phyloP scores from a whole-genome alignment of 352 stramenopile species.

The Globisporangium yorkense region DNA sequence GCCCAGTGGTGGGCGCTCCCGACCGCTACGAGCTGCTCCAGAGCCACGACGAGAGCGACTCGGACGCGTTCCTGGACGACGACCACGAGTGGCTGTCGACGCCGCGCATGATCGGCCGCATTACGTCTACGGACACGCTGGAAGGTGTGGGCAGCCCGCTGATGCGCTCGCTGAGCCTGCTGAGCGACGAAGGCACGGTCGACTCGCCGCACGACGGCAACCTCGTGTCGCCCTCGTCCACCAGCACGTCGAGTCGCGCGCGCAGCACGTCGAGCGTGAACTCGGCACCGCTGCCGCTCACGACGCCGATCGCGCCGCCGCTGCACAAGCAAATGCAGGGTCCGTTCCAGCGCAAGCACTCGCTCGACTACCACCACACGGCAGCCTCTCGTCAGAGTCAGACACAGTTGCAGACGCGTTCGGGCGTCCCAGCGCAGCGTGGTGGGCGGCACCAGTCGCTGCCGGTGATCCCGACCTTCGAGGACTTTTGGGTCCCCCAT shows the following conservation, averaged over 20 bases:
- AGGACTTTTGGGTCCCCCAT: constrained; percentile 10
- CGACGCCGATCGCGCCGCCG: not conserved
- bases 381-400: constrained; percentile 17
- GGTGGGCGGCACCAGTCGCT: constrained; percentile 44
- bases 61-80: not conserved
- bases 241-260: constrained; percentile 37
- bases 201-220: constrained; percentile 36
- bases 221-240: constrained; percentile 58
- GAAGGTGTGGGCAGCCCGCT: constrained; percentile 23
- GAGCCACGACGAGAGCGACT: constrained; percentile 4
- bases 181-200: constrained; percentile 30
- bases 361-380: constrained; percentile 25
- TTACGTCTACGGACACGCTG: constrained; percentile 16
- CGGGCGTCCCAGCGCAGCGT: not conserved
- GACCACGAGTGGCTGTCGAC: constrained; percentile 8
- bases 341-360: constrained; percentile 33
- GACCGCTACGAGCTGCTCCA: constrained; percentile 4
- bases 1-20: not conserved
- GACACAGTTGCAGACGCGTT: constrained; percentile 10
- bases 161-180: constrained; percentile 34
- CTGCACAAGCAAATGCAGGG: constrained; percentile 18
- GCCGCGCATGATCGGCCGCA: constrained; percentile 5
- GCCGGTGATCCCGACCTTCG: constrained; percentile 47
- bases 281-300: constrained; percentile 25
- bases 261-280: constrained; percentile 22